Evolutionary conservation across 2,329 filamentous ascomycete species (phyloP), one percentile per base, ranked within the genome.

Genomic region (Raffaelea arxii): DNA sequence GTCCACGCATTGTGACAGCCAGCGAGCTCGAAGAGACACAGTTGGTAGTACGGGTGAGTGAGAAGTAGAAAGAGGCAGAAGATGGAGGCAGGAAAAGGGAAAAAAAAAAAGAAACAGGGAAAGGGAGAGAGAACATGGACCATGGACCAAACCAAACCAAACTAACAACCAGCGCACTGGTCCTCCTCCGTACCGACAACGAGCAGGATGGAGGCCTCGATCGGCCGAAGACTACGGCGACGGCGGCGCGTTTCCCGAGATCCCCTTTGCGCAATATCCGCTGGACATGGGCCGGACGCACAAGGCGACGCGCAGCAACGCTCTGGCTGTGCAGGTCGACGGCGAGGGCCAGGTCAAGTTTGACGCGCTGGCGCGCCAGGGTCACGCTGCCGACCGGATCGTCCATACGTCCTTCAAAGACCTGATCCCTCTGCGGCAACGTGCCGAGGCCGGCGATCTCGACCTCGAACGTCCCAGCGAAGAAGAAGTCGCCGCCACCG

Each of bases 371-470:
- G 91, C 91, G 44, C 77, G 84, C 57, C 85, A 91, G 59, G 92
- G 92, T 14, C 92, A 98, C 63, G 75, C 75, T 60, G 87, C 89
- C 19, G 80, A 79, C 50, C 77, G 90, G 43, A 86, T 96, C 53
- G 82, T 98, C 11, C 92, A 98, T 64, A 83, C 92, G 19, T 94
- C 86, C 9, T 98, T 98, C 71, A 96, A 95, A 62, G 92, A 97
- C 58, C 70, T 98, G 43, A 98, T 98, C 51, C 92, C 92, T 6
- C 74, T 98, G 50, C 80, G 92, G 50, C 90, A 97, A 65, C 84
- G 88, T 54, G 92, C 92, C 52, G 86, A 97, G 65, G 86, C 88
- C 30, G 92, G 92, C 49, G 89, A 97, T 60, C 80, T 98, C 54
- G 87, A 89, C 47, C 70, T 98, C 40, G 84, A 87, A 52, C 75